A percentile compares a stretch with the other conserved stretches of the same genome.
Conservation (phyloP, 1,284 basidiomycete genomes). For the Abortiporus biennis region DNA sequence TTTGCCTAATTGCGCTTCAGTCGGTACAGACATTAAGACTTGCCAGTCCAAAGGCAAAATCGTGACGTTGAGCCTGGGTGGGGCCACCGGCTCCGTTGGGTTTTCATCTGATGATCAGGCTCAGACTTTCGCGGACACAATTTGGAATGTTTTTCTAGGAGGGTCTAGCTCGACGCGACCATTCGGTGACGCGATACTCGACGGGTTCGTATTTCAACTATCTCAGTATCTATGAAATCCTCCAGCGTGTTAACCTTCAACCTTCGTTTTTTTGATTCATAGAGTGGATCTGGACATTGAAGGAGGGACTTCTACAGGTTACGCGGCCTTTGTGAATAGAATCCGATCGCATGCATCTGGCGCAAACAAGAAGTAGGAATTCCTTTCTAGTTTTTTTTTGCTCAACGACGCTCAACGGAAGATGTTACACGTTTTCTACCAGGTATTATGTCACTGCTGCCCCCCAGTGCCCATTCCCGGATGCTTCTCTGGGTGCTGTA, state of each 20-base stretch:
- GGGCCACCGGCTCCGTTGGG: slow-evolving; percentile 34
- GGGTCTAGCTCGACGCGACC: slow-evolving; percentile 52
- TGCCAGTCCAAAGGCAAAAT: slow-evolving; percentile 62
- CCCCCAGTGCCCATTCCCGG: slow-evolving; percentile 49
- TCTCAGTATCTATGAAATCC: no score
- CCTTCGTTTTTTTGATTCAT: slow-evolving; percentile 2
- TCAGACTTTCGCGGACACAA: slow-evolving; percentile 45
- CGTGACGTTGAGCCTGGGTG: slow-evolving; percentile 36
- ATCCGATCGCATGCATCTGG: slow-evolving; percentile 45
- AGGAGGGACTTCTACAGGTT: slow-evolving; percentile 47
- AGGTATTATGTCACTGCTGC: slow-evolving; percentile 60
- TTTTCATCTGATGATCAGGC: slow-evolving; percentile 51
- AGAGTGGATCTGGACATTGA: slow-evolving; percentile 68
- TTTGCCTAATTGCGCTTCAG: slow-evolving; percentile 46
- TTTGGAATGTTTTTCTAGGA: slow-evolving; percentile 62
- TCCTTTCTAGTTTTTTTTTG: slow-evolving; percentile 1
- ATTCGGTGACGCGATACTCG: slow-evolving; percentile 56
- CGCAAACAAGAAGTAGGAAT: slow-evolving; percentile 45
- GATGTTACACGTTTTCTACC: not conserved
- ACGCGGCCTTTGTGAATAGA: slow-evolving; percentile 52
- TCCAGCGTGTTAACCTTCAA: not conserved
- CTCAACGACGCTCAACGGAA: no score
- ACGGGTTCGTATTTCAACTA: slow-evolving; percentile 49
- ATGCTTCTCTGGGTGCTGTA: slow-evolving; percentile 43
- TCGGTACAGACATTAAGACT: slow-evolving; percentile 48